Conservation (phyloP, 169 alveolate genomes). For the Cryptosporidium tyzzeri region DNA sequence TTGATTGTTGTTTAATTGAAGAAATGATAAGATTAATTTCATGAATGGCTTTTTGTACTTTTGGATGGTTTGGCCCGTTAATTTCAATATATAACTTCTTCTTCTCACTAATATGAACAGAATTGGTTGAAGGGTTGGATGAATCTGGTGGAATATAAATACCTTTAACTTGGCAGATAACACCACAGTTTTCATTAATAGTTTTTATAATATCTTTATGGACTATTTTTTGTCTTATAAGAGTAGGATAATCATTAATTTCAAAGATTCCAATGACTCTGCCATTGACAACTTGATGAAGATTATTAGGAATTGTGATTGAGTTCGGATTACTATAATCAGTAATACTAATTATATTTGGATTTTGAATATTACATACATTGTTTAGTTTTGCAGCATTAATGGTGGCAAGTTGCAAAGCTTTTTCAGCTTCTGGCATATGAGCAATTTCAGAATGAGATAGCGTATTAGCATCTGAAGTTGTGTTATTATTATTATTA, state of each 20-base stretch:
- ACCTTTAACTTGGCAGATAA: constrained; percentile 71
- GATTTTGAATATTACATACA: not conserved
- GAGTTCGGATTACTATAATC: constrained; percentile 1
- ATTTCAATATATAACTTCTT: constrained; percentile 67
- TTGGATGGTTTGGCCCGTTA: constrained; percentile 68
- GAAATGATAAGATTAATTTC: constrained; percentile 44
- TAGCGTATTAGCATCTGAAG: not conserved
- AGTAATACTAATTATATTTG: constrained; percentile 34
- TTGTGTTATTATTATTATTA: not conserved
- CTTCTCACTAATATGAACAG: constrained; percentile 53
- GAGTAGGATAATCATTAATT: constrained; percentile 91
- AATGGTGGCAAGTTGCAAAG: constrained; percentile 46
- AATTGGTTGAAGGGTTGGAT: constrained; percentile 14
- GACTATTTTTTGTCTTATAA: constrained; percentile 88
- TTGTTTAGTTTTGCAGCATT: constrained; percentile 31
- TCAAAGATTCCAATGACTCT: constrained; percentile 89
- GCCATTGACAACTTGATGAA: constrained; percentile 77
- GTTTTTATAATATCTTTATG: constrained; percentile 80
- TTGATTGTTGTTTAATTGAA: constrained; percentile 33
- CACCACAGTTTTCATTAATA: constrained; percentile 68
- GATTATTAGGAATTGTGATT: constrained; percentile 21
- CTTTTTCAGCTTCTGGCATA: constrained; percentile 49
- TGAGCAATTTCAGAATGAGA: not conserved
- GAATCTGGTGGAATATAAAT: constrained; percentile 56
- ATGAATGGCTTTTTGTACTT: constrained; percentile 72